Percentiles rank a stretch among this genome's conserved stretches.
These are phyloP conservation scores for Phytophthora idaei DNA, from an alignment of 352 stramenopile species.

Conservation along the genomic window DNA sequence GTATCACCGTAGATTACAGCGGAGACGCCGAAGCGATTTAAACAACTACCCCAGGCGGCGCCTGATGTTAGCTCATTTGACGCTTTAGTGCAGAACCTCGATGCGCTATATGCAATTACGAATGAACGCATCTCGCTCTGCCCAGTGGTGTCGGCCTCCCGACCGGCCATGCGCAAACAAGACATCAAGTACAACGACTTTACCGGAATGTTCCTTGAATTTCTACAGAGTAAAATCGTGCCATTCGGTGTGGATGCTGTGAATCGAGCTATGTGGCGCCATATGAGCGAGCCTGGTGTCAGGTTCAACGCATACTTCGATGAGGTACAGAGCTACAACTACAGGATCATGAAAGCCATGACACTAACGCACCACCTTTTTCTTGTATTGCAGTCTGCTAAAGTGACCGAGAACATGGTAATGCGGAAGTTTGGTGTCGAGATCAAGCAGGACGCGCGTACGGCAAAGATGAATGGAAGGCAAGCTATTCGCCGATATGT, in stretches of 20 bases:
- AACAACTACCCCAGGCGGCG: background rate
- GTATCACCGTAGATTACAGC: slow-evolving; percentile 7
- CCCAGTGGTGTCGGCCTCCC: slow-evolving; percentile 5
- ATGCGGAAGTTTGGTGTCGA: slow-evolving; percentile 40
- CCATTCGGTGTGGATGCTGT: slow-evolving; percentile 32
- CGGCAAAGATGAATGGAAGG: slow-evolving; percentile 20
- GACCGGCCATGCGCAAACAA: slow-evolving; percentile 15
- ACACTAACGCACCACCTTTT: background rate
- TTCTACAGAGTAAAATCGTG: slow-evolving; percentile 33
- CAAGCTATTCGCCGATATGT: slow-evolving; percentile 35
- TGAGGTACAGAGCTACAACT: slow-evolving; percentile 10
- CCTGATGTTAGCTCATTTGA: slow-evolving; percentile 2
- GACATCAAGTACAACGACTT: slow-evolving; percentile 41
- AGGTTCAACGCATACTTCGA: slow-evolving; percentile 39
- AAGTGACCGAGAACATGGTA: slow-evolving; percentile 25
- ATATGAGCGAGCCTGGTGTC: slow-evolving; percentile 25
- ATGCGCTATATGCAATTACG: slow-evolving; percentile 15
- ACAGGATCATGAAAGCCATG: background rate
- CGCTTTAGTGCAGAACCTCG: slow-evolving; percentile 14
- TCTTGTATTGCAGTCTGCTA: slow-evolving; percentile 16
- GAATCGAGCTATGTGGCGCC: slow-evolving; percentile 27
- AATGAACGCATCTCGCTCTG: slow-evolving; percentile 14
- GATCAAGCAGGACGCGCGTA: slow-evolving; percentile 19
- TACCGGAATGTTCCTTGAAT: slow-evolving; percentile 35
- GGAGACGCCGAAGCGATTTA: slow-evolving; percentile 14